Evolutionary conservation across 2,329 filamentous ascomycete genomes (phyloP).

Genomic region (Pseudopyricularia cyperi): DNA sequence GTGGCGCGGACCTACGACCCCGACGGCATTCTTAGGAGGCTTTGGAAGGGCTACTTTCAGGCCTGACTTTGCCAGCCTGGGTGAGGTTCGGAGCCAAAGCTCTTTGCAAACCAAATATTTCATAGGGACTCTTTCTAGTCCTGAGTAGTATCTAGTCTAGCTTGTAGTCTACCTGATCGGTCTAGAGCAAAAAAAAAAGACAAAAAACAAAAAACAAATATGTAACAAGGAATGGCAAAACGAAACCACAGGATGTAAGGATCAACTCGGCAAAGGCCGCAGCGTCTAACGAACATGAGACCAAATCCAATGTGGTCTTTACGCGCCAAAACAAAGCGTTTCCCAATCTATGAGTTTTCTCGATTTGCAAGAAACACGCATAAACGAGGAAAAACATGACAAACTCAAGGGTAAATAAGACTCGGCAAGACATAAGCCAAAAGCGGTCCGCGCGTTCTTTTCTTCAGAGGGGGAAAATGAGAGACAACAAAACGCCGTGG

Average conservation of each 20-base stretch:
- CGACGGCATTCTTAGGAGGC: constrained; percentile 17
- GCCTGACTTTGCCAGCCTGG: neutral
- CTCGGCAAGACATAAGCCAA: too few species aligned
- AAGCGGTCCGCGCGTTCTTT: too few species aligned
- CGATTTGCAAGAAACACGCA: too few species aligned
- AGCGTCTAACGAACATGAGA: neutral
- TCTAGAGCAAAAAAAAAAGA: too few species aligned
- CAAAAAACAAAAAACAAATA: neutral
- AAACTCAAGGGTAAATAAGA: too few species aligned
- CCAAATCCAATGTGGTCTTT: neutral
- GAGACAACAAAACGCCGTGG: too few species aligned
- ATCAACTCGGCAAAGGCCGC: neutral
- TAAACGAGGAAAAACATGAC: too few species aligned
- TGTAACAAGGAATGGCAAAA: neutral
- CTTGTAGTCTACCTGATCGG: too few species aligned
- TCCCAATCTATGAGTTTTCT: neutral
- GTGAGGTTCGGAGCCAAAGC: too few species aligned
- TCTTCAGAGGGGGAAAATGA: too few species aligned
- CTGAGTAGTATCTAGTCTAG: neutral
- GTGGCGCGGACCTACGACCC: constrained; percentile 20
- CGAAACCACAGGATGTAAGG: too few species aligned
- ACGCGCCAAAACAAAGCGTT: neutral
- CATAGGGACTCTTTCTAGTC: too few species aligned
- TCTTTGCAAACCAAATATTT: neutral
- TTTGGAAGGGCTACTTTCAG: constrained; percentile 17